A percentile compares a stretch with the other conserved stretches of the same genome.
Evolutionary conservation across 257 asterid genomes (phyloP).

Genomic region (Ajuga chamaepitys): DNA sequence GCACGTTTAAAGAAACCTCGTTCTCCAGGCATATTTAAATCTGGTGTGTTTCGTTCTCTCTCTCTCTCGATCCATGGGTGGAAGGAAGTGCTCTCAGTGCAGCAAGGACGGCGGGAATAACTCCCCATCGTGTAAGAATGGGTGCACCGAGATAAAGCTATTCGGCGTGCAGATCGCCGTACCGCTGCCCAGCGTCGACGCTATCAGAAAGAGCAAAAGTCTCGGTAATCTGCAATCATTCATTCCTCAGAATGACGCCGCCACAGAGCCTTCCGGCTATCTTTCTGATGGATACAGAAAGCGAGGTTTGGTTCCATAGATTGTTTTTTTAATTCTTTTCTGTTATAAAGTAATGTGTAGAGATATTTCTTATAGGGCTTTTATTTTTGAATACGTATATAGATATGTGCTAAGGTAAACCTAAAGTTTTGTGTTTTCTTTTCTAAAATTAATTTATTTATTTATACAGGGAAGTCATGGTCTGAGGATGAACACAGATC

Average conservation of each 20-base stretch:
- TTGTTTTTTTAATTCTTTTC: too few relatives aligned
- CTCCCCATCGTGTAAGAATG: slow-evolving; percentile 22
- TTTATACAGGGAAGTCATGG: slow-evolving; percentile 41
- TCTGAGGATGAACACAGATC: slow-evolving; percentile 42
- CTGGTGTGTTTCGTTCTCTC: too few relatives aligned
- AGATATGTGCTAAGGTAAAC: too few relatives aligned
- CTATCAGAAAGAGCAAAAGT: slow-evolving; percentile 43
- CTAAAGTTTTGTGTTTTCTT: neutral
- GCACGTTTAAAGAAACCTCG: too few relatives aligned
- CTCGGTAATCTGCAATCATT: slow-evolving; percentile 25
- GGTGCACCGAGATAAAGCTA: slow-evolving; percentile 30
- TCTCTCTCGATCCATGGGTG: too few relatives aligned
- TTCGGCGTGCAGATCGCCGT: slow-evolving; percentile 48
- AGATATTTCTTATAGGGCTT: too few relatives aligned
- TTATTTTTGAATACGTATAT: too few relatives aligned
- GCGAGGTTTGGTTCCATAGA: slow-evolving; percentile 41
- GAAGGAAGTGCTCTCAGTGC: slow-evolving; percentile 29
- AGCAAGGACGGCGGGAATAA: slow-evolving; percentile 28
- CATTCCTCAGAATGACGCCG: too few relatives aligned
- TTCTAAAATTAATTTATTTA: neutral
- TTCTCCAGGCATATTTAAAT: too few relatives aligned
- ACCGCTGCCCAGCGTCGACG: neutral
- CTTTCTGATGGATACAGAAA: slow-evolving; percentile 41
- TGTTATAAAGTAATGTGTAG: too few relatives aligned
- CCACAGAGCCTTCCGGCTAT: slow-evolving; percentile 22